Base-by-base conservation (phyloP, 257 asterid species). In the Orobanche coerulescens region DNA sequence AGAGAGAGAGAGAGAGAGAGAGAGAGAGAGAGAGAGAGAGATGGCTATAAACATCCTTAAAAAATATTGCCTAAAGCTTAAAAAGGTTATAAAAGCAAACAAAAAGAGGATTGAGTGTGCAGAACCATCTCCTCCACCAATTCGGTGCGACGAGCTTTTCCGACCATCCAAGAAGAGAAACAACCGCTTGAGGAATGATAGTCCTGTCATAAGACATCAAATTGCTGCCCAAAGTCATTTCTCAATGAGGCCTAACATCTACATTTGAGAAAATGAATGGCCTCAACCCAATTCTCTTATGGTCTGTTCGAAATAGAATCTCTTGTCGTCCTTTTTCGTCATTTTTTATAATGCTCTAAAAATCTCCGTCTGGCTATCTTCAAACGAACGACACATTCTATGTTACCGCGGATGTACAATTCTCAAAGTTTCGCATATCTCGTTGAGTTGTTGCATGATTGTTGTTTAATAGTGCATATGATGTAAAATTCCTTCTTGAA, bases 111-210 rank as follows among this genome's bases (percentile, higher is more conserved):
- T 1, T 25, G 36, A 43, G 68, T 13, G 1, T 19, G n/a, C 14
- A 9, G 44, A 30, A 19, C 2, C 68, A 10, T 11, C 61, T 16
- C 66, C 62, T 47, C 63, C 11, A 40, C 61, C 70, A n/a, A 15
- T 73, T 47, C 63, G 30, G 0, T 73, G 78, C 34, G 78, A 73
- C 28, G 67, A 73, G 31, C 78, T 73, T 61, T 67, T 73, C 28
- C 12, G 62, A 28, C 43, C 43, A 14, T 49, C 70, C 0, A 67
- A 61, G 58, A 62, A n/a, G 50, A 68, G 23, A 34, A 44, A 20
- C 6, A n/a, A 26, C 13, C 10, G 40, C 20, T 7, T 0, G 14
- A 15, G 15, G 19, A 52, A 31, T 10, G 40, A 33, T 9, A 5
- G 13, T 24, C 39, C 58, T 47, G 13, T 51, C 26, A 1, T 67